A percentile compares a stretch with the other conserved stretches of the same genome.
Conservation (phyloP, 176 grass and related monocot species). For the Guadua angustifolia region DNA sequence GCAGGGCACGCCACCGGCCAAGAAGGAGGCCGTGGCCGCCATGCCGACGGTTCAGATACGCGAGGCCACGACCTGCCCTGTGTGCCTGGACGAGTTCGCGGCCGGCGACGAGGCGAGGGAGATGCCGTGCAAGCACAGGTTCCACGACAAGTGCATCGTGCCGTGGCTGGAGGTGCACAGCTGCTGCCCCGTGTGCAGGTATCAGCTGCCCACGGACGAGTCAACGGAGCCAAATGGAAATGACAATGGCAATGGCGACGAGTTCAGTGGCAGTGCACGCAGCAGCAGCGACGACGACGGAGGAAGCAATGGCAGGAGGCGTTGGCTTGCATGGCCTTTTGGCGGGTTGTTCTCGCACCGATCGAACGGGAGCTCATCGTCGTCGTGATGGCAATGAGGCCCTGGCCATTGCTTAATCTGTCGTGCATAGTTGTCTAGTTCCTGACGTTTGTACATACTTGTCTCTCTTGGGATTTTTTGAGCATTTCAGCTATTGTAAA, state of each 20-base stretch:
- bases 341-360: constrained; percentile 56
- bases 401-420: background rate
- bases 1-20: constrained; percentile 66
- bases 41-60: constrained; percentile 61
- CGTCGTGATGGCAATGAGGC: constrained; percentile 32
- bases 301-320: constrained; percentile 47
- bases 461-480: background rate
- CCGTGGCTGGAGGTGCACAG: constrained; percentile 89
- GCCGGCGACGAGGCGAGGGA: constrained; percentile 63
- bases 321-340: constrained; percentile 67
- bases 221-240: constrained; percentile 31
- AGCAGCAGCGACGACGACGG: constrained; percentile 33
- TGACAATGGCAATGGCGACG: constrained; percentile 2
- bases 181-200: constrained; percentile 87
- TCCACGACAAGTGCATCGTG: constrained; percentile 74
- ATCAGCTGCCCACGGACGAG: constrained; percentile 71
- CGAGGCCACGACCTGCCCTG: constrained; percentile 59
- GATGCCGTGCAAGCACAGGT: constrained; percentile 86
- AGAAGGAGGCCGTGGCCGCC: constrained; percentile 72
- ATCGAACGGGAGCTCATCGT: constrained; percentile 49
- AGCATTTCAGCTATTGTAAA: background rate
- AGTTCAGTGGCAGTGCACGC: constrained; percentile 9
- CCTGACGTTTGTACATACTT: background rate
- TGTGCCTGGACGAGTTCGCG: constrained; percentile 84
- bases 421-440: background rate